Evolutionary conservation across 78 protist genomes (phyloP).

Genomic region (Monocercomonoides exilis): DNA sequence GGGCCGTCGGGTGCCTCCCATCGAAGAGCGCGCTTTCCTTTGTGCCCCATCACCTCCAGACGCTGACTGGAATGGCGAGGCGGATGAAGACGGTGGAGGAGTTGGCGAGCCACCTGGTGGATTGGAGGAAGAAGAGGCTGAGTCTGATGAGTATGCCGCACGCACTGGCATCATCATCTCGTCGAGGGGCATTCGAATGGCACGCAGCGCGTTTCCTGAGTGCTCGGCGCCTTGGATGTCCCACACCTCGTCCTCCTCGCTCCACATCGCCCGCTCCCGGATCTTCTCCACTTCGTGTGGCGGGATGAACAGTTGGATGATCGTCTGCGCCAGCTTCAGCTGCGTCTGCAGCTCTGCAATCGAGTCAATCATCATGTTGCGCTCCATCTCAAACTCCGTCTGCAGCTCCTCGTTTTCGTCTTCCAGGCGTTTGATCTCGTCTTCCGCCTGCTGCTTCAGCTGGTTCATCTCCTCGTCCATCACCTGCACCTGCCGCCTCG

Average conservation of each 20-base stretch:
- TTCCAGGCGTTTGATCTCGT: not conserved
- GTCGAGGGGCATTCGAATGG: too few relatives aligned
- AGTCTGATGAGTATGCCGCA: too few relatives aligned
- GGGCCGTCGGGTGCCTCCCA: too few relatives aligned
- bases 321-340: not conserved
- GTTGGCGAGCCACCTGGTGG: too few relatives aligned
- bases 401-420: not conserved
- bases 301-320: constrained; percentile 7
- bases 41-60: too few relatives aligned
- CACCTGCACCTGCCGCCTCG: not conserved
- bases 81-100: too few relatives aligned
- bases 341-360: not conserved
- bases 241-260: not conserved
- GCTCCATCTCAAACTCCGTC: not conserved
- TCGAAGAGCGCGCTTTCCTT: too few relatives aligned
- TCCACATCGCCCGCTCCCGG: not conserved
- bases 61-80: too few relatives aligned
- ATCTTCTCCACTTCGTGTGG: not conserved
- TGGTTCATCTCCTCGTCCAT: not conserved
- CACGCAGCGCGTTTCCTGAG: not conserved
- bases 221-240: not conserved
- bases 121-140: too few relatives aligned
- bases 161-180: too few relatives aligned
- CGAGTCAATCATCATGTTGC: not conserved
- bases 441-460: not conserved